Conservation (phyloP, 1,139 yeast species). For the Yamadazyma triangularis region DNA sequence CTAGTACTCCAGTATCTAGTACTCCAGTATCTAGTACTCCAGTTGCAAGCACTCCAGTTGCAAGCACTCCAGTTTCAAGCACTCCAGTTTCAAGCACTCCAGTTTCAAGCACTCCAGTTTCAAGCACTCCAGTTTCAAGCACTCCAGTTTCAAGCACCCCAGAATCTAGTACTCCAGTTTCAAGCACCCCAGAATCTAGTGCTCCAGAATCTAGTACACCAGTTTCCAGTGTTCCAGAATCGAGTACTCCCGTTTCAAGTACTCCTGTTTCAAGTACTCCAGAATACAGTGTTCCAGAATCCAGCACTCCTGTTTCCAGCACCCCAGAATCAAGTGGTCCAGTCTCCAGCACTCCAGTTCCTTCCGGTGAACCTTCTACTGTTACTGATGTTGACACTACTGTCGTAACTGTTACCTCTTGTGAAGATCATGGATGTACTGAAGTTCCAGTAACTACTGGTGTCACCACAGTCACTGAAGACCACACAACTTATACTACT, state of each 20-base stretch:
- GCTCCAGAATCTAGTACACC: neutral
- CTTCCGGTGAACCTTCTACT: neutral
- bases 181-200: too few species aligned
- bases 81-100: too few species aligned
- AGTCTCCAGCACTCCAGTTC: too few species aligned
- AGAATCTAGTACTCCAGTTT: too few species aligned
- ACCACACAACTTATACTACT: constrained; percentile 40
- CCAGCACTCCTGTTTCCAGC: neutral
- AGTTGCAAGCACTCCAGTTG: neutral
- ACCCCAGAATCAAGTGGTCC: too few species aligned
- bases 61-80: neutral
- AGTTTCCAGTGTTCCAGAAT: neutral
- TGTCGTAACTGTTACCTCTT: constrained; percentile 47
- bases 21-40: neutral
- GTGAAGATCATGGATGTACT: constrained; percentile 33
- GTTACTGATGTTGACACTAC: constrained; percentile 8
- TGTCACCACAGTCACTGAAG: constrained; percentile 27
- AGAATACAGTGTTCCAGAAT: neutral
- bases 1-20: neutral
- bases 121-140: too few species aligned
- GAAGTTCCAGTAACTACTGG: constrained; percentile 32
- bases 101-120: too few species aligned
- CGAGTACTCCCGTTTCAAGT: neutral
- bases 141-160: too few species aligned
- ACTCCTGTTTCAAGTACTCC: neutral